Evolutionary conservation across 352 stramenopile species (phyloP).

Genomic region (Phytopythium delawarense): DNA sequence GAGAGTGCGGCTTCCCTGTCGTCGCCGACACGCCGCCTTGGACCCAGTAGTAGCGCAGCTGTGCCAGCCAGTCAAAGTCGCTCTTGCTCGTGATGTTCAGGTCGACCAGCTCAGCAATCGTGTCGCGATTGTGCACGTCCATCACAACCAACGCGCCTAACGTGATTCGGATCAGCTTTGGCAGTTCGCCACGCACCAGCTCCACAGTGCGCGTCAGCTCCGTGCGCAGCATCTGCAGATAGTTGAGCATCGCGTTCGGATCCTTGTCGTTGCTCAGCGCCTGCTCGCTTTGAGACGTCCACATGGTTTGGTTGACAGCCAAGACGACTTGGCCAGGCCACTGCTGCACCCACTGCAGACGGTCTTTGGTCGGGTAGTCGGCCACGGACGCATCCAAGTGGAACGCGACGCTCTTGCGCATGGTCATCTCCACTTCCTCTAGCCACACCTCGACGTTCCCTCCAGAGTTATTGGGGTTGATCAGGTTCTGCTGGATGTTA

Average conservation of each 20-base stretch:
- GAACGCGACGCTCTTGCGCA: constrained; percentile 78
- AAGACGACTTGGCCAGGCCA: constrained; percentile 93
- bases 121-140: constrained; percentile 94
- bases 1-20: constrained; percentile 83
- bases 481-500: constrained; percentile 82
- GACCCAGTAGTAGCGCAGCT: constrained; percentile 93
- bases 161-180: constrained; percentile 90
- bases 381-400: constrained; percentile 82
- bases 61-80: constrained; percentile 93
- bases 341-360: constrained; percentile 88
- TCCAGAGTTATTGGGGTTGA: constrained; percentile 92
- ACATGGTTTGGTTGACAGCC: constrained; percentile 91
- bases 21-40: constrained; percentile 75
- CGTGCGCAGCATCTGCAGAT: constrained; percentile 61
- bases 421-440: constrained; percentile 81
- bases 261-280: constrained; percentile 35
- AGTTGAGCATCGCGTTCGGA: constrained; percentile 41
- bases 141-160: constrained; percentile 92
- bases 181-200: constrained; percentile 89
- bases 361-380: constrained; percentile 85
- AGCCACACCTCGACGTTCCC: constrained; percentile 93
- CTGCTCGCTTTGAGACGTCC: constrained; percentile 84
- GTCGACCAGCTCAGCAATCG: constrained; percentile 88
- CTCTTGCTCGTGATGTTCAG: constrained; percentile 69
- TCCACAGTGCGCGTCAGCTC: constrained; percentile 90